Evolutionary conservation across 1,284 basidiomycete genomes (phyloP).

Genomic region (Phellopilus nigrolimitatus): DNA sequence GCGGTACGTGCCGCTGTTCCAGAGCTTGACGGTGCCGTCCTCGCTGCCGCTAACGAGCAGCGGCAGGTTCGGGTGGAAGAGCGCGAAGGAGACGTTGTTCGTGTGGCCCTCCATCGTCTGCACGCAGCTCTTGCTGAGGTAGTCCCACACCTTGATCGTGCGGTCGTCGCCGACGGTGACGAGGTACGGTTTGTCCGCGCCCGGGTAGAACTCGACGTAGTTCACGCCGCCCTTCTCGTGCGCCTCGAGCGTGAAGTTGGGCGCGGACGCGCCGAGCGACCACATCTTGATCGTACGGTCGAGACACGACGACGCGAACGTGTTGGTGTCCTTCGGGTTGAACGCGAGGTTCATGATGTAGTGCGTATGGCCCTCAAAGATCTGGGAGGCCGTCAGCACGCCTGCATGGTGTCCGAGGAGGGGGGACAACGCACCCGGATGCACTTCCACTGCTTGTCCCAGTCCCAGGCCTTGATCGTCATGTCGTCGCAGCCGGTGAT

Average conservation of each 20-base stretch:
- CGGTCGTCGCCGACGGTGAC: slow-evolving; percentile 97
- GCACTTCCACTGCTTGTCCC: slow-evolving; percentile 98
- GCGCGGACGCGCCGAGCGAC: slow-evolving; percentile 78
- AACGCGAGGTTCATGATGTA: slow-evolving; percentile 99
- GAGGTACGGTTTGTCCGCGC: slow-evolving; percentile 95
- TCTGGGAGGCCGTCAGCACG: slow-evolving; percentile 39
- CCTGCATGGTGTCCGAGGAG: background rate
- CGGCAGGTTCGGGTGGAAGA: slow-evolving; percentile 95
- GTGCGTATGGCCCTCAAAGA: slow-evolving; percentile 97
- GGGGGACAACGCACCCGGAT: slow-evolving; percentile 66
- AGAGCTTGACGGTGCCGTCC: slow-evolving; percentile 96
- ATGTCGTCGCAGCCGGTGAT: slow-evolving; percentile 98
- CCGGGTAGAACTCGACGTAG: slow-evolving; percentile 98
- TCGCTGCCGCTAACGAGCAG: slow-evolving; percentile 96
- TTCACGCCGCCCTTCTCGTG: slow-evolving; percentile 99
- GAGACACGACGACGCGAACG: slow-evolving; percentile 93
- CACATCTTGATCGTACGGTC: slow-evolving; percentile 97
- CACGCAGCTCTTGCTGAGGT: slow-evolving; percentile 96
- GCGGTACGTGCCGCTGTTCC: slow-evolving; percentile 96
- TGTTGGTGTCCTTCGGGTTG: slow-evolving; percentile 97
- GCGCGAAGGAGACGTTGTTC: slow-evolving; percentile 96
- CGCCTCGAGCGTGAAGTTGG: slow-evolving; percentile 97
- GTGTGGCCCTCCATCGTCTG: slow-evolving; percentile 99
- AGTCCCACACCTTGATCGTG: slow-evolving; percentile 98
- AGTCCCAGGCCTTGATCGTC: slow-evolving; percentile 99